Evolutionary conservation across 257 asterid species (phyloP), one percentile per base, ranked within the genome.

Genomic region (Oldenlandia corymbosa): DNA sequence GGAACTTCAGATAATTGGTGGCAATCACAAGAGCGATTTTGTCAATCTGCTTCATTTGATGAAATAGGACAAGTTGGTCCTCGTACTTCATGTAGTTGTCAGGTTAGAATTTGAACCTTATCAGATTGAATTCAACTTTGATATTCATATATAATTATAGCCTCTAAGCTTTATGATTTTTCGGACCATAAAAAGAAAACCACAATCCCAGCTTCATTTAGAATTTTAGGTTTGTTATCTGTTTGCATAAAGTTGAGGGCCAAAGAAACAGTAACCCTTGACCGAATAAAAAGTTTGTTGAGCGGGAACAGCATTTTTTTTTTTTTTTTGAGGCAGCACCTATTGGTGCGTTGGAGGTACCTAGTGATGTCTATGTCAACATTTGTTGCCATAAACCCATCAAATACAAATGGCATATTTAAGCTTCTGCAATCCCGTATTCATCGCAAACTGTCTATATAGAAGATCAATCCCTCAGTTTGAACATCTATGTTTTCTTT

Each of bases 51-150:
- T 51, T 74, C 87, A 54, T 60, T 77, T 51, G 73, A 75, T 81
- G 84, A 81, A 74, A 68, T 75, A 61, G 63, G 84, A 58, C 77
- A 88, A 80, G 82, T 80, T 73, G 96, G 98, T 72, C 94, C 95
- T 26, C 83, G 75, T 57, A 66, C 83, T 76, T 77, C 75, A 69
- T 91, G 98, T 78, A 70, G 63, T 56, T 84, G 96, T 77, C 98
- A 91, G 95, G 97, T 90, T 68, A 49, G 86, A 67, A 28, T 23
- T n/a, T 56, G 50, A 48, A 34, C 36, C n/a, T 30, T 4, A 28
- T 16, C 48, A 37, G 5, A 42, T 28, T 49, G 14, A 27, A 46
- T 21, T 12, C 20, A 20, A 63, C 10, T 31, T 63, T 48, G 20
- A 34, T 34, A 34, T 34, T 3, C 39, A 34, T 34, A 34, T 34